Evolutionary conservation across 345 rosid species (phyloP).

Genomic region (Pistacia atlantica): DNA sequence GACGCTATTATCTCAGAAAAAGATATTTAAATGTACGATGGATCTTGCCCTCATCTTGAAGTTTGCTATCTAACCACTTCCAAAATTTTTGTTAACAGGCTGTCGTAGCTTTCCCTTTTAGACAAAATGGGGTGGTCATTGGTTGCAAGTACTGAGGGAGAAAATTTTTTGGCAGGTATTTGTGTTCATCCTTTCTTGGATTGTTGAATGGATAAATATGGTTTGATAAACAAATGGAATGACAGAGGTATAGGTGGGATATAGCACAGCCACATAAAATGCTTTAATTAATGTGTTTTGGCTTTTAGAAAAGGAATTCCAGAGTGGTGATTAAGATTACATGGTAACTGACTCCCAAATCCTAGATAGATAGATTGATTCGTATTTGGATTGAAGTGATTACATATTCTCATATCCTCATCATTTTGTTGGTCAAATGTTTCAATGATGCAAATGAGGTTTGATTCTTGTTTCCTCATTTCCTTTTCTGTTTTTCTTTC

Average conservation of each 20-base stretch:
- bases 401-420: background rate
- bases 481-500: too few species aligned
- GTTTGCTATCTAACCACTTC: background rate
- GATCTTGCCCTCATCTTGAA: background rate
- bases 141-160: slow-evolving; percentile 17
- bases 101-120: slow-evolving; percentile 46
- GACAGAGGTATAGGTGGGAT: background rate
- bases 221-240: background rate
- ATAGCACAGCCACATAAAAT: background rate
- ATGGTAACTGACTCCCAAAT: background rate
- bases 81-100: slow-evolving; percentile 16
- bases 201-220: background rate
- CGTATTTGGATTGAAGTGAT: slow-evolving; percentile 1
- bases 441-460: slow-evolving; percentile 1
- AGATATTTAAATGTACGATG: background rate
- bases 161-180: too few species aligned
- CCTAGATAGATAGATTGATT: background rate
- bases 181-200: too few species aligned
- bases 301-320: background rate
- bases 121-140: slow-evolving; percentile 37
- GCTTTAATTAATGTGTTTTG: background rate
- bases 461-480: too few species aligned
- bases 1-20: background rate
- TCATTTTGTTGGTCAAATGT: background rate
- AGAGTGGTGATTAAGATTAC: background rate